phyloP scores from a whole-genome alignment of 2,329 filamentous ascomycete species.

The Pleoardoris graminearum region DNA sequence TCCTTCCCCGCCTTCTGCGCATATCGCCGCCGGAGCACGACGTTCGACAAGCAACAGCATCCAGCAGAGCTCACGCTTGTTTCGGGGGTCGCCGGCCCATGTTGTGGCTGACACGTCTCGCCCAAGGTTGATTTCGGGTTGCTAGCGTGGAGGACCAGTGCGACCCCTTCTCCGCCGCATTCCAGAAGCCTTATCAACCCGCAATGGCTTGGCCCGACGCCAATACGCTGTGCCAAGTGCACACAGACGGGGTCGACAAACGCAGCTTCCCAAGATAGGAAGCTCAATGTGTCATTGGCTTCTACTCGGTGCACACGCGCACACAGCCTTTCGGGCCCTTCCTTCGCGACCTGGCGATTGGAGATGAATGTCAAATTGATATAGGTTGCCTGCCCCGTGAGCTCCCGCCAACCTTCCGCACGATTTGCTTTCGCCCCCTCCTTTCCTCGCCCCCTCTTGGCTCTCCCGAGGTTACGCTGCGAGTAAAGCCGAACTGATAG shows the following conservation, averaged over 20 bases:
- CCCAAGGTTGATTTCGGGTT: neutral
- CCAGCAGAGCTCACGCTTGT: neutral
- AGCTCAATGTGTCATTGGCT: constrained; percentile 16
- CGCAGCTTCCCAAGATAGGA: constrained; percentile 15
- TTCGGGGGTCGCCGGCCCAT: neutral
- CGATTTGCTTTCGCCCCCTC: constrained; percentile 2
- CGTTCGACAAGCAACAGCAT: neutral
- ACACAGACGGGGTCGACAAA: constrained; percentile 4
- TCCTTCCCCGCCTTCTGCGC: constrained; percentile 5
- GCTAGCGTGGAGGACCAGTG: neutral
- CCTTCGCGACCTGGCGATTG: constrained; percentile 22
- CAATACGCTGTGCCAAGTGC: constrained; percentile 6
- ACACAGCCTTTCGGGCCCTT: neutral
- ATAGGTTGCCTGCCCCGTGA: constrained; percentile 8
- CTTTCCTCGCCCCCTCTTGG: constrained; percentile 13
- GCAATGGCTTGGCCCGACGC: constrained; percentile 3
- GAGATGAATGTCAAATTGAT: constrained; percentile 18
- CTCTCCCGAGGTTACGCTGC: constrained; percentile 20
- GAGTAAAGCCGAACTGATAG: constrained; percentile 16
- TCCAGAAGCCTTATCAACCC: constrained; percentile 8
- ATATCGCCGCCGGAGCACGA: neutral
- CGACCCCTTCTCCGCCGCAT: neutral
- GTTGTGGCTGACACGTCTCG: neutral
- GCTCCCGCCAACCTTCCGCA: constrained; percentile 3
- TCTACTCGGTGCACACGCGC: constrained; percentile 10